Conservation (phyloP, 352 stramenopile species). For the Thalassiosira oceanica region DNA sequence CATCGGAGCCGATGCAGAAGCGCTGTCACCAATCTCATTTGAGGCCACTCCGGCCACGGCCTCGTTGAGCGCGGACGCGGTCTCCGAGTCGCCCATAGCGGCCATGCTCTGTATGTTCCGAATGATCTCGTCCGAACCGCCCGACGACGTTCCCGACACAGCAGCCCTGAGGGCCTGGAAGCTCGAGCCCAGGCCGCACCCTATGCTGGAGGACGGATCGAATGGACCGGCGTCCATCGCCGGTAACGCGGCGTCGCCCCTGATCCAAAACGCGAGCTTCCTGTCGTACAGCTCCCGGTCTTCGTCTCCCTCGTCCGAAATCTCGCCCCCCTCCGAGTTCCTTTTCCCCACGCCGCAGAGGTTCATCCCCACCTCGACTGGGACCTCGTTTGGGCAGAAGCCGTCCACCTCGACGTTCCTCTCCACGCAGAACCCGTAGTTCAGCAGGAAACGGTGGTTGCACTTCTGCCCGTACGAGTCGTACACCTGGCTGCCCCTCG, state of each 20-base stretch:
- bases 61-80: constrained; percentile 5
- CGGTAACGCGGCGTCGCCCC: constrained; percentile 46
- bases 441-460: constrained; percentile 99
- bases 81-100: constrained; percentile 8
- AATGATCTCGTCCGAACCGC: constrained; percentile 11
- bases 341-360: constrained; percentile 2
- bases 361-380: constrained; percentile 58
- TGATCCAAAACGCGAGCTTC: constrained; percentile 83
- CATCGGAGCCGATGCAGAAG: background rate
- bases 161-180: constrained; percentile 11
- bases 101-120: constrained; percentile 4
- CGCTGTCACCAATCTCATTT: background rate
- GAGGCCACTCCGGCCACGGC: constrained; percentile 1
- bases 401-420: constrained; percentile 97
- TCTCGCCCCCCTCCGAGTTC: background rate
- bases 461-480: constrained; percentile 99
- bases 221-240: background rate
- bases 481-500: constrained; percentile 90
- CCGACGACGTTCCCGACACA: constrained; percentile 5
- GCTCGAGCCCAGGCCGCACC: constrained; percentile 5
- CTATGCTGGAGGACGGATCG: background rate
- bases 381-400: constrained; percentile 97
- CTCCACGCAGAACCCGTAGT: constrained; percentile 99
- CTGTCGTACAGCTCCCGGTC: constrained; percentile 34
- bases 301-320: background rate